Base-by-base conservation (phyloP, 1,284 basidiomycete species). In the Malassezia equina region DNA sequence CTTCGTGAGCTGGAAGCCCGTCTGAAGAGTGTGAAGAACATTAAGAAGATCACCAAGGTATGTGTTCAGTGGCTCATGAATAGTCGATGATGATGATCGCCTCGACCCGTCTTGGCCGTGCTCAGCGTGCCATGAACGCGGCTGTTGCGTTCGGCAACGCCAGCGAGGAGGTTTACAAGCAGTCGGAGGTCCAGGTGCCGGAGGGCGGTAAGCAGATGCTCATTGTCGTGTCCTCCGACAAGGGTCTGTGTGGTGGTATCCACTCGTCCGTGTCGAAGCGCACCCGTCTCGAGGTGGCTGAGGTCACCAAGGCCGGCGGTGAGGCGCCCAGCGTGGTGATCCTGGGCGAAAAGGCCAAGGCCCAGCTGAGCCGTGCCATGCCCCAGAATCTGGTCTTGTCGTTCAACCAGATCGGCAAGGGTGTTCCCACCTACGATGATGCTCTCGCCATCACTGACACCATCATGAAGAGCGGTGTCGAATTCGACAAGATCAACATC, bases 241-340 rank as follows among this genome's bases (percentile, higher is more conserved):
- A 94, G 80, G 93, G 94, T 79, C 88, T 99, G 57, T 99, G 93
- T 77, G 94, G 94, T 79, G 94, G 94, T 83, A 95, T 99, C 75
- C 93, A 98, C 81, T 96, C 93, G 39, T 90, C 89, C 59, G 87
- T 98, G 72, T 82, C 87, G 67, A 95, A 95, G 79, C 81, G 83
- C 49, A 86, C 88, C 58, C 87, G 87, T 67, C 81, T 81, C 59
- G 84, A 82, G 58, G 55, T 74, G 51, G 46, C 52, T 31, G 60
- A 65, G 46, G 58, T 81, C 59, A 78, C 83, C 46, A 71, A 85
- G 47, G 76, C 77, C 32, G 73, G 67, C 25, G 66, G 52, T 88
- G 62, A 69, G 23, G 54, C 52, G 12, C 67, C 71, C 47, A 52
- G 60, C 50, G 52, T 75, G 47, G 58, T 75, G 8, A 67, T 95